A percentile compares a stretch with the other conserved stretches of the same genome.
Evolutionary conservation across 2,329 filamentous ascomycete species (phyloP).

Genomic region (Xylariaceae sp.): DNA sequence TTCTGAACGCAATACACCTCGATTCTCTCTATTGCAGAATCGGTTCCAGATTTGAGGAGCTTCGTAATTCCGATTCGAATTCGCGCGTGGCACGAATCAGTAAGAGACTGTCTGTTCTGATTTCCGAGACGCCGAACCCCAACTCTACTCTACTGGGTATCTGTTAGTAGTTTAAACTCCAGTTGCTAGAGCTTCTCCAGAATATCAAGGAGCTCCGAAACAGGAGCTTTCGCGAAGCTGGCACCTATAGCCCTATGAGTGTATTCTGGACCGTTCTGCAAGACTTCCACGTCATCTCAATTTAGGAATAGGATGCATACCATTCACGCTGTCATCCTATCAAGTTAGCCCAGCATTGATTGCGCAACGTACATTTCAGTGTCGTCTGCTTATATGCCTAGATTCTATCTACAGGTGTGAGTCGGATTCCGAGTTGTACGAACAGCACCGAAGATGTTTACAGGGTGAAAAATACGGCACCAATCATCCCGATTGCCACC

Average conservation of each 20-base stretch:
- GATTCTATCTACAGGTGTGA: conserved; percentile 4
- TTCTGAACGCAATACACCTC: no score
- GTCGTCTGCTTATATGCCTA: no score
- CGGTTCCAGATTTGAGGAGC: no score
- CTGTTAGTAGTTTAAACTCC: conserved; percentile 2
- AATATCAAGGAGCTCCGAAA: no score
- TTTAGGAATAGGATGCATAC: no score
- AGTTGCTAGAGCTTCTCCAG: conserved; percentile 1
- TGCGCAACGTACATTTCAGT: background rate
- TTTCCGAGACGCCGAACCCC: conserved; percentile 28
- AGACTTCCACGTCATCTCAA: no score
- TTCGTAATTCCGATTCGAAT: no score
- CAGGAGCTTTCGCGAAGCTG: conserved; percentile 1
- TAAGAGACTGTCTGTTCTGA: background rate
- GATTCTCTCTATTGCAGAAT: no score
- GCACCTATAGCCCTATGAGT: background rate
- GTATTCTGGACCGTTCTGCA: background rate
- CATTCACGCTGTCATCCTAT: no score
- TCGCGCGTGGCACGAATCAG: conserved; percentile 8
- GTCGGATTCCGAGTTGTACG: background rate
- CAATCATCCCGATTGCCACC: conserved; percentile 31
- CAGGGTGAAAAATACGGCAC: conserved; percentile 33
- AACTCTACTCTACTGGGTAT: conserved; percentile 10
- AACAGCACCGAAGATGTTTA: conserved; percentile 16
- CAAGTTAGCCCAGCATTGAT: background rate